phyloP scores from a whole-genome alignment of 2,329 filamentous ascomycete genomes.

The Diaporthe nobilis region DNA sequence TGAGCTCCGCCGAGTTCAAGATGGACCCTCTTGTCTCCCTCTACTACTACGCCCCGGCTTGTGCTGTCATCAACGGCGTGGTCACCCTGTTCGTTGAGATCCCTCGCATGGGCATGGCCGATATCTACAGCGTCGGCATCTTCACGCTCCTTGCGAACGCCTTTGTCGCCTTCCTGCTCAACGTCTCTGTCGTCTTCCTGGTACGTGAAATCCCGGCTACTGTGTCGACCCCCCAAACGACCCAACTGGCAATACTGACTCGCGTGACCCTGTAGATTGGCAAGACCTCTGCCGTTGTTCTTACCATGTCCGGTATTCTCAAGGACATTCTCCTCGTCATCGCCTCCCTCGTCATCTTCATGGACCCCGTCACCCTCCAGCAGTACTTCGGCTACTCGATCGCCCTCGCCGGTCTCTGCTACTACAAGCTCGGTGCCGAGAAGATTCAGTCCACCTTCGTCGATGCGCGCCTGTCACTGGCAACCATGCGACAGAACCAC shows the following conservation, averaged over 20 bases:
- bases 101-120: slow-evolving; percentile 73
- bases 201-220: slow-evolving; percentile 62
- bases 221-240: neutral
- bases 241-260: neutral
- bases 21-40: slow-evolving; percentile 89
- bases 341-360: slow-evolving; percentile 77
- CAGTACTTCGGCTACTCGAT: slow-evolving; percentile 81
- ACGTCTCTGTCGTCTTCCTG: slow-evolving; percentile 85
- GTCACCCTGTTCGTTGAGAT: slow-evolving; percentile 79
- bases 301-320: slow-evolving; percentile 80
- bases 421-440: slow-evolving; percentile 47
- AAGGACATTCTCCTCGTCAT: slow-evolving; percentile 81
- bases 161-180: slow-evolving; percentile 80
- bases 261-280: slow-evolving; percentile 63
- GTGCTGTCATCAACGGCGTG: slow-evolving; percentile 81
- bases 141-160: slow-evolving; percentile 80
- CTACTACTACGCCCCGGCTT: slow-evolving; percentile 87
- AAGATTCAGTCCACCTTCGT: slow-evolving; percentile 40
- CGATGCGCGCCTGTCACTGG: slow-evolving; percentile 41
- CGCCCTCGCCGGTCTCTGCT: slow-evolving; percentile 56
- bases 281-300: slow-evolving; percentile 80
- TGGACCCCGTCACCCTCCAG: slow-evolving; percentile 73
- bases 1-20: slow-evolving; percentile 84
- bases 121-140: slow-evolving; percentile 78
- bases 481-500: slow-evolving; percentile 41